These are phyloP conservation scores for Tetrastigma voinierianum DNA, from an alignment of 164 flowering plant species.

Conservation along the genomic window DNA sequence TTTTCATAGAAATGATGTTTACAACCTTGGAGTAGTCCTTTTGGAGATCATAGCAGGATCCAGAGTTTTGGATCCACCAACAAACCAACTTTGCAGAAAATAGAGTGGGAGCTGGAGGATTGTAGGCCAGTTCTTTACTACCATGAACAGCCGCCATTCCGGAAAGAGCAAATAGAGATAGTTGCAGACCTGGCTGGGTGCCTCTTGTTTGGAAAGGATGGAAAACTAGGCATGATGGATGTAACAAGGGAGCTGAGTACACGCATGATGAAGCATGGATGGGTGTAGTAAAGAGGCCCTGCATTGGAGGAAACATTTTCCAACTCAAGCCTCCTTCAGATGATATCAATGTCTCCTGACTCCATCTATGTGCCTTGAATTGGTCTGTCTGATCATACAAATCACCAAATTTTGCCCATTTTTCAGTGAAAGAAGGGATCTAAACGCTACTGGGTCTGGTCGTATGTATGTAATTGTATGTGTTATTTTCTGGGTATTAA, in stretches of 20 bases:
- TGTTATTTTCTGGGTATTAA: too few species aligned
- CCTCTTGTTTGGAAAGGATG: slow-evolving; percentile 57
- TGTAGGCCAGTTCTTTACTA: slow-evolving; percentile 59
- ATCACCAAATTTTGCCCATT: too few species aligned
- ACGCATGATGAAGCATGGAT: slow-evolving; percentile 35
- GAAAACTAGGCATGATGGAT: slow-evolving; percentile 54
- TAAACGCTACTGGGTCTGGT: too few species aligned
- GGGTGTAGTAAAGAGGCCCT: slow-evolving; percentile 42
- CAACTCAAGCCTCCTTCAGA: slow-evolving; percentile 81
- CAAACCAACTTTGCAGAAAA: slow-evolving; percentile 42
- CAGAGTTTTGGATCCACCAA: slow-evolving; percentile 26
- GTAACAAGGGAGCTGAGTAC: slow-evolving; percentile 59
- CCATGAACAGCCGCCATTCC: slow-evolving; percentile 51
- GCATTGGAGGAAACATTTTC: slow-evolving; percentile 79
- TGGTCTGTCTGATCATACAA: background rate
- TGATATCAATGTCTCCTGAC: slow-evolving; percentile 91
- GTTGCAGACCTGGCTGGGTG: slow-evolving; percentile 75
- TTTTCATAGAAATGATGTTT: slow-evolving; percentile 43
- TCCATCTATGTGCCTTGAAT: slow-evolving; percentile 42
- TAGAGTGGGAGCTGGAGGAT: slow-evolving; percentile 63
- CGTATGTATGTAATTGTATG: too few species aligned
- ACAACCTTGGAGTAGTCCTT: slow-evolving; percentile 54
- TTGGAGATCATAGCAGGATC: slow-evolving; percentile 65
- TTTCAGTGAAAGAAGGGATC: too few species aligned
- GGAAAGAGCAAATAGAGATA: slow-evolving; percentile 50